Evolutionary conservation across 192 early-diverging fungal species (phyloP).

Genomic region (Paraglomus occultum): DNA sequence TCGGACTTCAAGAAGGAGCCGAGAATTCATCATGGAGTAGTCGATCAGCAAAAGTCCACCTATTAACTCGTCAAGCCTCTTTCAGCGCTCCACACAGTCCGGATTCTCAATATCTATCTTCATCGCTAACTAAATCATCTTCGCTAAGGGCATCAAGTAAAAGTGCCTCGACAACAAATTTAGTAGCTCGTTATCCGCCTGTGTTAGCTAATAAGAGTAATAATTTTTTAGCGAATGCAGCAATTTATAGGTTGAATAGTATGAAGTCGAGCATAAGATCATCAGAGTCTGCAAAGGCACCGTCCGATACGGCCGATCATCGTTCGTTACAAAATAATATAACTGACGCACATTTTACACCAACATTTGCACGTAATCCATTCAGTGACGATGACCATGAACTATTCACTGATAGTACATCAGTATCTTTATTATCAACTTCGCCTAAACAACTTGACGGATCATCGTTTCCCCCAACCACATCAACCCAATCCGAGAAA

Average conservation of each 20-base stretch:
- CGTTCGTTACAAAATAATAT: not conserved
- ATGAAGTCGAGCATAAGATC: not conserved
- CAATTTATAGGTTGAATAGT: not conserved
- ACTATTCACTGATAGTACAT: conserved; percentile 6
- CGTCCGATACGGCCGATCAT: not conserved
- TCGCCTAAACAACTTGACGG: not conserved
- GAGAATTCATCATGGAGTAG: too few relatives aligned
- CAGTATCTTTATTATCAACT: not conserved
- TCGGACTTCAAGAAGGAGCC: too few relatives aligned
- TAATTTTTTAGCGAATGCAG: not conserved
- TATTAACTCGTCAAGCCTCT: not conserved
- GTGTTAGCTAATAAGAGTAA: not conserved
- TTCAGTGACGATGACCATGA: conserved; percentile 22
- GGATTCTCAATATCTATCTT: not conserved
- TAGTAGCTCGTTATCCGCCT: not conserved
- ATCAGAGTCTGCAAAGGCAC: not conserved
- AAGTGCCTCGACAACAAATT: not conserved
- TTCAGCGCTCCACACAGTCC: not conserved
- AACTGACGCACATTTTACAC: not conserved
- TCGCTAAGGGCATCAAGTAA: not conserved
- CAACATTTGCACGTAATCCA: conserved; percentile 3
- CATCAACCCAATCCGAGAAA: too few relatives aligned
- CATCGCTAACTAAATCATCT: not conserved
- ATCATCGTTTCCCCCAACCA: not conserved
- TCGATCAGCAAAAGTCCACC: too few relatives aligned